Evolutionary conservation across 2,329 filamentous ascomycete species (phyloP), one percentile per base, ranked within the genome.

Genomic region (Byssochlamys sp.): DNA sequence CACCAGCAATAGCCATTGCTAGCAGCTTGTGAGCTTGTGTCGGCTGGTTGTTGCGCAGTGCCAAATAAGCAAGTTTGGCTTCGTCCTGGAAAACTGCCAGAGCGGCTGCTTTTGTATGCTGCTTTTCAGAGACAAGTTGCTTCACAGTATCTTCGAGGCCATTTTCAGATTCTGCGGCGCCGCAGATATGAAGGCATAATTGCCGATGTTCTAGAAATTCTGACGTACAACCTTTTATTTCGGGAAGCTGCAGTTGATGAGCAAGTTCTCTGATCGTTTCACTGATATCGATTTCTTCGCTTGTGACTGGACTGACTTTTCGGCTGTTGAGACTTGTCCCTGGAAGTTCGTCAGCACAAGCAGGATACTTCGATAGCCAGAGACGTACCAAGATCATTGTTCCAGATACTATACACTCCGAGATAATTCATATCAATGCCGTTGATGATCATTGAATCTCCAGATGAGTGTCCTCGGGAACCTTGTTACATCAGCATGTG

Each of bases 81-180:
- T 84, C 77, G 54, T 81, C 79, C 58, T 85, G 81, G 61, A 86
- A 82, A 3, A 85, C 75, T 2, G 84, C 83, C 49, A 85, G 70
- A 1, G 83, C 82, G 54, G 85, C 82, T 14, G 84, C 84, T 71
- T 85, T 84, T 54, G 84, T 84, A 61, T 83, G 77, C 51, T 84
- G 75, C 14, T 78, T 78, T 53, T 79, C 71, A 4, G 78, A 70
- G 10, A 84, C 77, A 10, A 86, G 72, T 2, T 75, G 70, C 58
- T 80, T 71, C 66, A 85, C 70, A 63, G 74, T 59, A 64, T 75
- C 64, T 73, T 81, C 62, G 71, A 81, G 60, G 68, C 80, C 70
- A 26, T 78, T 72, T 35, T 76, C 71, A 1, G 81, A 78, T 60
- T 83, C 80, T 12, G 79, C 77, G 69, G 83, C 81, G 10, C 82